Percentiles rank a stretch among this genome's conserved stretches.
phyloP scores from a whole-genome alignment of 2,329 filamentous ascomycete species.

The Ceratocystis ficicola region DNA sequence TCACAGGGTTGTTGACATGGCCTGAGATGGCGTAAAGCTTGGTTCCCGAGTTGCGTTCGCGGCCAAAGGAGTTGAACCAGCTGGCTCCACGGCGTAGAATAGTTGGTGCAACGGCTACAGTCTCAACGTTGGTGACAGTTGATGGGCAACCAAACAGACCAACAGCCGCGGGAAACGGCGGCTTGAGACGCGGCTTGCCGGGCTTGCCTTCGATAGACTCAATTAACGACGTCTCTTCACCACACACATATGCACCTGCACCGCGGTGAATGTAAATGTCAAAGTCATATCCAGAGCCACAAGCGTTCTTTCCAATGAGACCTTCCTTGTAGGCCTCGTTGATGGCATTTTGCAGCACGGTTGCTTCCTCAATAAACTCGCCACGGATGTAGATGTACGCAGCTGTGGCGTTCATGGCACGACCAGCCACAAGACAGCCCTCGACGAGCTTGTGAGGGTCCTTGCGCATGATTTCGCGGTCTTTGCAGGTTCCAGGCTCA shows the following conservation, averaged over 20 bases:
- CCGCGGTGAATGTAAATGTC: conserved; percentile 95
- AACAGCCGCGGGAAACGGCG: conserved; percentile 92
- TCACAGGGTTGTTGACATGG: conserved; percentile 96
- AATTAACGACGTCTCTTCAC: conserved; percentile 95
- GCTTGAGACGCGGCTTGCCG: conserved; percentile 96
- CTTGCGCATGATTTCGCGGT: conserved; percentile 99
- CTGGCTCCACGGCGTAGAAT: conserved; percentile 82
- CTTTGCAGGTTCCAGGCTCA: conserved; percentile 97
- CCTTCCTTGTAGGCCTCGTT: conserved; percentile 95
- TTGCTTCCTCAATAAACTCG: conserved; percentile 93
- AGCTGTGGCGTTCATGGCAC: conserved; percentile 96
- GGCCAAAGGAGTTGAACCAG: conserved; percentile 92
- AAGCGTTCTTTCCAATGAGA: conserved; percentile 95
- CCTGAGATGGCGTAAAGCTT: conserved; percentile 98
- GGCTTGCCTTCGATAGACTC: conserved; percentile 98
- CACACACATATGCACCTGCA: conserved; percentile 94
- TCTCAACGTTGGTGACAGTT: conserved; percentile 97
- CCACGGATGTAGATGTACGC: conserved; percentile 99
- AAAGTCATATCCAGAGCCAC: conserved; percentile 92
- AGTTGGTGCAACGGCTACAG: conserved; percentile 84
- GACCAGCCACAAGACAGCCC: conserved; percentile 87
- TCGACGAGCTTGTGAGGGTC: conserved; percentile 98
- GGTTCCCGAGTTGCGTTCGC: conserved; percentile 90
- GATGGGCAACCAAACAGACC: conserved; percentile 97
- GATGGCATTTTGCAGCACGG: conserved; percentile 85